Evolutionary conservation across 2,329 filamentous ascomycete species (phyloP).

Genomic region (Epichloe hybrida): DNA sequence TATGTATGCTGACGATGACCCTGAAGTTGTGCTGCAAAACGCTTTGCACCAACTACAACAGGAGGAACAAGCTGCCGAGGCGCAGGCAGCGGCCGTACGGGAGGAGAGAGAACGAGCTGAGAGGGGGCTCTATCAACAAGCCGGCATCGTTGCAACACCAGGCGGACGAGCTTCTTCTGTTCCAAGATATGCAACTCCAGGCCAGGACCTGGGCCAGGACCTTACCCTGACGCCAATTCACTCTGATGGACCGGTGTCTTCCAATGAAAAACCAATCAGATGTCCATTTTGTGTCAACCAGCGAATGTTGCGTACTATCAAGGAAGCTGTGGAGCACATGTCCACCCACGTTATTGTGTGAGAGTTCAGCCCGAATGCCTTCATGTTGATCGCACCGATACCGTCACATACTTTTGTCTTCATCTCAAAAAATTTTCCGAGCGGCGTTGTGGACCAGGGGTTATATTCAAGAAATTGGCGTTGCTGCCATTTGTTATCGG

Average conservation of each 20-base stretch:
- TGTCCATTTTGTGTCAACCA: conserved; percentile 51
- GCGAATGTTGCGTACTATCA: conserved; percentile 45
- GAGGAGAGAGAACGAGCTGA: conserved; percentile 39
- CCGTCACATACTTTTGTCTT: background rate
- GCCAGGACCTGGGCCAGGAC: conserved; percentile 24
- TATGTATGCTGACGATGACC: conserved; percentile 38
- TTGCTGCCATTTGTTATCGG: background rate
- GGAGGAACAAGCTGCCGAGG: conserved; percentile 44
- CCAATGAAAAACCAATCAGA: conserved; percentile 35
- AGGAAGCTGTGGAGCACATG: conserved; percentile 49
- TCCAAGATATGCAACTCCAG: conserved; percentile 21
- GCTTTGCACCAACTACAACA: conserved; percentile 45
- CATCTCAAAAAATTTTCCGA: background rate
- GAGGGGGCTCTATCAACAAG: conserved; percentile 18
- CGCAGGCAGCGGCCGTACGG: conserved; percentile 39
- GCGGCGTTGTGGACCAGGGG: background rate
- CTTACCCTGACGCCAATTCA: conserved; percentile 43
- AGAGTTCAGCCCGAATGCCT: background rate
- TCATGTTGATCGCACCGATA: background rate
- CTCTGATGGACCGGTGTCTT: conserved; percentile 31
- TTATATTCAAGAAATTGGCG: too few species aligned
- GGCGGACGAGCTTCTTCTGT: conserved; percentile 16
- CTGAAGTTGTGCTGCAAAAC: conserved; percentile 45
- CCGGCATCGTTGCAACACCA: conserved; percentile 21
- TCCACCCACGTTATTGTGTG: conserved; percentile 47